These are phyloP conservation scores for Metarhizium sp. DNA, from an alignment of 2,329 filamentous ascomycete genomes.

Conservation along the genomic window DNA sequence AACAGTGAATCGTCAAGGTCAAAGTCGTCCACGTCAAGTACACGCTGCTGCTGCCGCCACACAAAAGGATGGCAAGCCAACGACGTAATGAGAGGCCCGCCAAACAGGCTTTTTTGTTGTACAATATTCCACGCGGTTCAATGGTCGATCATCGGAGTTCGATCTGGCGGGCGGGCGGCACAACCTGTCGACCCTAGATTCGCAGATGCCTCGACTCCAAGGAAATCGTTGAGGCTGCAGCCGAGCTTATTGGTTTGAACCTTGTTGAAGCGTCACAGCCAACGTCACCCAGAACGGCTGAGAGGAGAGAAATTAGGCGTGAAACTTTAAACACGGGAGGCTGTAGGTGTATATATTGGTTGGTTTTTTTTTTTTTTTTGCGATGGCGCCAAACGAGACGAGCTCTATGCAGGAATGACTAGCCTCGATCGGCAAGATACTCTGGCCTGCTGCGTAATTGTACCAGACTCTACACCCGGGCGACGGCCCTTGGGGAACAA, in stretches of 20 bases:
- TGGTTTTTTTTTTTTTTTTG: background rate
- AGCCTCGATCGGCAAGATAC: no score
- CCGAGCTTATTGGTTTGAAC: background rate
- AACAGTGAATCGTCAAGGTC: background rate
- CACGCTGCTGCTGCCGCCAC: background rate
- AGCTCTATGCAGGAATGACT: background rate
- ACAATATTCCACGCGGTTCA: background rate
- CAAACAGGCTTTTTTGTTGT: background rate
- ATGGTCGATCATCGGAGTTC: background rate
- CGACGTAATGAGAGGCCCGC: background rate
- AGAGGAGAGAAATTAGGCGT: background rate
- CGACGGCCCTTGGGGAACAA: no score
- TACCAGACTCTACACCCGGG: no score
- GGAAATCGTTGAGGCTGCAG: background rate
- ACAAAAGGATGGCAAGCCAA: background rate
- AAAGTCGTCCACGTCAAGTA: background rate
- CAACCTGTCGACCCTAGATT: background rate
- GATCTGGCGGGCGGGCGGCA: background rate
- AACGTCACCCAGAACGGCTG: background rate
- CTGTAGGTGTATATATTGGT: background rate
- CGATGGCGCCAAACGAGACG: background rate
- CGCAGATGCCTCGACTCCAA: background rate
- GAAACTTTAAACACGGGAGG: slow-evolving; percentile 1
- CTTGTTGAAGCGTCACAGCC: background rate
- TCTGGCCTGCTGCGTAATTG: no score